Evolutionary conservation across 768 basidiomycete species (phyloP), one percentile per base, ranked within the genome.

Genomic region (Daedaleopsis sinensis): DNA sequence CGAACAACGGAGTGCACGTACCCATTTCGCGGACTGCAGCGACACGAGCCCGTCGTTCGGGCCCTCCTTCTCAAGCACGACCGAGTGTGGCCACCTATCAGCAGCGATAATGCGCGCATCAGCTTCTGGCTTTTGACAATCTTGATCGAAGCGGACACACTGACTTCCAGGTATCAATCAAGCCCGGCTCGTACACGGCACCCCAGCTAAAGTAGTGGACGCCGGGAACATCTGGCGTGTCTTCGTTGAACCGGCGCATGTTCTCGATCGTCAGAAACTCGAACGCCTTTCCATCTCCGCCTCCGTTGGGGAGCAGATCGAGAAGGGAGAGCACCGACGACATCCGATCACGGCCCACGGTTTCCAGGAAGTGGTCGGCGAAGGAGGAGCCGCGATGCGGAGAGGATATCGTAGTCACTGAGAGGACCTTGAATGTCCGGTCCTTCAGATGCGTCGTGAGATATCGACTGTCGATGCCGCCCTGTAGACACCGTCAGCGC

Each of bases 121-220:
- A 43, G 46, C 49, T 46, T 27, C 39, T 39, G 23, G 11, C 51
- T 27, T 32, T 27, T 47, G 18, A 46, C 27, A 2, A 37, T 15
- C 19, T 48, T 19, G 44, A 46, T 21, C 9, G 44, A 21, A 49
- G 49, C 49, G 27, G 15, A 24, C n/a, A 52, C 47, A 74, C 80
- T 67, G 60, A 74, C 77, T 90, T 90, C 86, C 92, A 97, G 0
- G 94, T 91, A 74, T 98, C 96, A 48, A 98, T 87, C 51, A 96
- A 74, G 0, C 92, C 91, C 6, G 97, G 96, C 16, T 90, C 84
- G 70, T 95, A 95, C 13, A 82, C 82, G 2, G 97, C 97, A 12
- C 97, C 97, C 93, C 94, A 99, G 69, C 92, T 94, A 67, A 92
- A 96, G 74, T 99, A 99, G 64, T 84, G 82, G 56, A 98, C 89